phyloP scores from a whole-genome alignment of 2,329 filamentous ascomycete genomes.

The Pseudogymnoascus sp. region DNA sequence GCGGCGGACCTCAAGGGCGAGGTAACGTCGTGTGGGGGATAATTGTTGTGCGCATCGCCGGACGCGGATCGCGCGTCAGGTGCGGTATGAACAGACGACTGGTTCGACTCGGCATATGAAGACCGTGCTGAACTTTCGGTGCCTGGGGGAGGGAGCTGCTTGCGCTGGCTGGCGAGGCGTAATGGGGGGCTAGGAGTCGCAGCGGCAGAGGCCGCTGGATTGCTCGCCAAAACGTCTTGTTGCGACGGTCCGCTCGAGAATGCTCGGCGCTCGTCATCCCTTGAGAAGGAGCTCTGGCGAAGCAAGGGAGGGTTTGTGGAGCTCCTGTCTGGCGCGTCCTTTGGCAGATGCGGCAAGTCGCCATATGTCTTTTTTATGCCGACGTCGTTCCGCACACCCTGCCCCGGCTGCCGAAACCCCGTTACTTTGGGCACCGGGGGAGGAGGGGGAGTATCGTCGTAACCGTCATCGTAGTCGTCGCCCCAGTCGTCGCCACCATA shows the following conservation, averaged over 20 bases:
- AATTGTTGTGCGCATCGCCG: constrained; percentile 20
- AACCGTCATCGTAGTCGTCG: constrained; percentile 54
- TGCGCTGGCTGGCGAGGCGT: constrained; percentile 21
- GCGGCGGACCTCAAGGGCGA: constrained; percentile 38
- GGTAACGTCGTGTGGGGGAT: constrained; percentile 38
- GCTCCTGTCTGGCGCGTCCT: constrained; percentile 8
- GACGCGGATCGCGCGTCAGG: constrained; percentile 20
- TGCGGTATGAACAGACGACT: constrained; percentile 13
- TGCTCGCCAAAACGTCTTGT: not conserved
- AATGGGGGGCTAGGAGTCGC: constrained; percentile 15
- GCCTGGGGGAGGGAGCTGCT: constrained; percentile 9
- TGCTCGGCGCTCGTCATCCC: constrained; percentile 41
- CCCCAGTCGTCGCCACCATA: constrained; percentile 97
- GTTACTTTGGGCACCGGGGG: constrained; percentile 31
- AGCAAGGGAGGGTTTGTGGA: constrained; percentile 12
- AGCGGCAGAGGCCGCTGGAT: constrained; percentile 13
- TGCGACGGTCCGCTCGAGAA: constrained; percentile 32
- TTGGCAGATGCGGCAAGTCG: constrained; percentile 21
- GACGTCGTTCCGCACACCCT: constrained; percentile 19
- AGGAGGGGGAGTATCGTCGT: constrained; percentile 35
- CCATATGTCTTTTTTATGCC: constrained; percentile 24
- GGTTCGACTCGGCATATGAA: constrained; percentile 13
- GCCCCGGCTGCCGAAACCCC: constrained; percentile 35
- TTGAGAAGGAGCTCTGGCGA: constrained; percentile 42
- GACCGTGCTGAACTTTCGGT: not conserved